A percentile compares a stretch with the other conserved stretches of the same genome.
Evolutionary conservation across 495 filamentous ascomycete genomes (phyloP).

Genomic region (Aspergillus sclerotiicarbonarius): DNA sequence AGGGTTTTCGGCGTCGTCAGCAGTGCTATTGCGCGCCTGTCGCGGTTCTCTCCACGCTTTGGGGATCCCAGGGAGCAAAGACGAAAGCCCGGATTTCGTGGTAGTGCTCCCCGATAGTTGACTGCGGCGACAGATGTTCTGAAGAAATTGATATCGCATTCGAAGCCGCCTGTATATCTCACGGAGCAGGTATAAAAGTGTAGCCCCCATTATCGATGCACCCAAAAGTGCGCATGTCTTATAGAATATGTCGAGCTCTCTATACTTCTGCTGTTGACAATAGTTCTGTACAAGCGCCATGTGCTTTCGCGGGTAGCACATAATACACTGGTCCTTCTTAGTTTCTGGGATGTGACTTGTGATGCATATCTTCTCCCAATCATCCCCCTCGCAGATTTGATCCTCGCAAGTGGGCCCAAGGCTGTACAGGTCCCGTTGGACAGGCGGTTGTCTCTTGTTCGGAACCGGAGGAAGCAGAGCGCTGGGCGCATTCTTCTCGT

Average conservation of each 20-base stretch:
- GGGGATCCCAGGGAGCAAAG: background rate
- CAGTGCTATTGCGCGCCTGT: background rate
- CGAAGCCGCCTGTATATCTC: background rate
- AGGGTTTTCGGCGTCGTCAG: background rate
- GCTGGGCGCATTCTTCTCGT: no score
- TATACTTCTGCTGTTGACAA: background rate
- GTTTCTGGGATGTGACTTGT: background rate
- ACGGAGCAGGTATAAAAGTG: constrained; percentile 3
- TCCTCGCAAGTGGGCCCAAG: background rate
- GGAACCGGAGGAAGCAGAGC: no score
- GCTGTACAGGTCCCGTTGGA: background rate
- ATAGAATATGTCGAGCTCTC: constrained; percentile 5
- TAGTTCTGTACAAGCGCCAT: background rate
- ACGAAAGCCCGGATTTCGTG: background rate
- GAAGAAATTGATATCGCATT: background rate
- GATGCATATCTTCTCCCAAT: background rate
- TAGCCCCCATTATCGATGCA: background rate
- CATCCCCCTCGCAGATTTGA: background rate
- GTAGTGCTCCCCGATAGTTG: background rate
- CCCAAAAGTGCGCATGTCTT: constrained; percentile 3
- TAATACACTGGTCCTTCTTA: background rate
- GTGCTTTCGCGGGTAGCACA: constrained; percentile 6
- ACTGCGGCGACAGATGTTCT: background rate
- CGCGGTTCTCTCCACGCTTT: background rate
- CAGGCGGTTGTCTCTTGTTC: background rate